Conservation (phyloP, 257 asterid species). For the Agastache rugosa region DNA sequence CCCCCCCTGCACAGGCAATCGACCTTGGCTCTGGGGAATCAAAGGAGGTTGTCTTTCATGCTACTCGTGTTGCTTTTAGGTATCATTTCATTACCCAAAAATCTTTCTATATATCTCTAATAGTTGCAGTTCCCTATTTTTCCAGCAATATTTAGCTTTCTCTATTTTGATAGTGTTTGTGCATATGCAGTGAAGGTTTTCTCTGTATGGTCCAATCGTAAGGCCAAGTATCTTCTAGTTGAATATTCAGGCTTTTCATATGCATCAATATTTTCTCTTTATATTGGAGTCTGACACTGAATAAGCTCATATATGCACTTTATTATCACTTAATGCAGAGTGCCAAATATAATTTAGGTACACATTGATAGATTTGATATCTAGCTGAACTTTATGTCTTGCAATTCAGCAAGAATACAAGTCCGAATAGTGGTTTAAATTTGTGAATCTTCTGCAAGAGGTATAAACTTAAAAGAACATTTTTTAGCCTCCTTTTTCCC, state of each 20-base stretch:
- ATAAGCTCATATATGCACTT: neutral
- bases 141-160: conserved; percentile 33
- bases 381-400: neutral
- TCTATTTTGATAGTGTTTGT: conserved; percentile 32
- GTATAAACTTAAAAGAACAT: neutral
- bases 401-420: conserved; percentile 18
- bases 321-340: conserved; percentile 2
- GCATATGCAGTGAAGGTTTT: conserved; percentile 15
- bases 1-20: conserved; percentile 88
- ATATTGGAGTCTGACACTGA: neutral
- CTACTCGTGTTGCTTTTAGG: conserved; percentile 97
- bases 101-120: conserved; percentile 16
- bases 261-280: conserved; percentile 16
- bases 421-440: neutral
- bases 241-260: conserved; percentile 17
- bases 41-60: conserved; percentile 77
- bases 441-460: conserved; percentile 4
- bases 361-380: conserved; percentile 3
- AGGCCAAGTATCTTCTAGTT: neutral
- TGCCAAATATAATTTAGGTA: conserved; percentile 16
- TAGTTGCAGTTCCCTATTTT: conserved; percentile 8
- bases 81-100: conserved; percentile 32
- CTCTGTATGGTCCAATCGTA: conserved; percentile 21
- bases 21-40: conserved; percentile 95
- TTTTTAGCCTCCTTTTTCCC: neutral